phyloP scores from a whole-genome alignment of 441 rosid species.

The Capsella rubella region DNA sequence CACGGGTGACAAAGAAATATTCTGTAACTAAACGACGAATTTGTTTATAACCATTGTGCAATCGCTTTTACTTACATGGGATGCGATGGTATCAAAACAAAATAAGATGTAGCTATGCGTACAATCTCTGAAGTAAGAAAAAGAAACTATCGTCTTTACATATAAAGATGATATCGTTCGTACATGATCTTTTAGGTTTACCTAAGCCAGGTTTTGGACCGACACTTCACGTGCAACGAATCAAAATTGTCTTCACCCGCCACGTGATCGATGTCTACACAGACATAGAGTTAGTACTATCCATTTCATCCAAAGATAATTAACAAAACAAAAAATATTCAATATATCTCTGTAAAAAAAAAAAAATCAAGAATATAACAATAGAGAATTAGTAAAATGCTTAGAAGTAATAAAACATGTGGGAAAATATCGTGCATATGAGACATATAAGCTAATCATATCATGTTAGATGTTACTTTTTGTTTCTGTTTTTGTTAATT shows the following conservation, averaged over 20 bases:
- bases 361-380: neutral
- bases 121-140: neutral
- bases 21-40: neutral
- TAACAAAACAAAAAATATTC: neutral
- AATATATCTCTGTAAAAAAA: neutral
- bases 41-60: neutral
- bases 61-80: neutral
- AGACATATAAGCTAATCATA: neutral
- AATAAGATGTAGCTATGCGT: neutral
- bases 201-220: slow-evolving; percentile 25
- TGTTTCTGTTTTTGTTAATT: neutral
- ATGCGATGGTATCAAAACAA: neutral
- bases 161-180: neutral
- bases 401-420: neutral
- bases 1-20: neutral
- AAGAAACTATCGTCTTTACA: neutral
- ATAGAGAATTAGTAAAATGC: neutral
- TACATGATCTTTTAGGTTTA: slow-evolving; percentile 15
- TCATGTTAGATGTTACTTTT: neutral
- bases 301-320: neutral
- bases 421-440: neutral
- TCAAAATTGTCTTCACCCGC: slow-evolving; percentile 34
- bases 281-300: slow-evolving; percentile 7
- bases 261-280: slow-evolving; percentile 29
- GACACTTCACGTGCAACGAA: slow-evolving; percentile 35